A percentile compares a stretch with the other conserved stretches of the same genome.
phyloP scores from a whole-genome alignment of 1,284 basidiomycete species.

The Termitomyces sp. region DNA sequence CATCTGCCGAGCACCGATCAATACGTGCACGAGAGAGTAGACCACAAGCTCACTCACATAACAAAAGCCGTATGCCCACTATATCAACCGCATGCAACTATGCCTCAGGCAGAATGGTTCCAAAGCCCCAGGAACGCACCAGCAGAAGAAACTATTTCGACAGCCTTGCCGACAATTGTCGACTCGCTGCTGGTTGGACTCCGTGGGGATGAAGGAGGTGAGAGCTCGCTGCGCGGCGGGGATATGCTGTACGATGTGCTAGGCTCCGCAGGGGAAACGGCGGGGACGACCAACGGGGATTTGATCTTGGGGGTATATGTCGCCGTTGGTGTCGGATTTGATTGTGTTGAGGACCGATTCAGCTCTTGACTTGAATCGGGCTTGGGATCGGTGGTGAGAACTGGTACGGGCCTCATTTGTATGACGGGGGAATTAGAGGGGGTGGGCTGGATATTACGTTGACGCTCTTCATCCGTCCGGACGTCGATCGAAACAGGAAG shows the following conservation, averaged over 20 bases:
- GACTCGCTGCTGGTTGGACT: conserved; percentile 22
- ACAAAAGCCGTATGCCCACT: not conserved
- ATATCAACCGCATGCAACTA: not conserved
- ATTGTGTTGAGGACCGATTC: conserved; percentile 4
- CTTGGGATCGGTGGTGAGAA: conserved; percentile 1
- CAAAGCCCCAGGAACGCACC: conserved; percentile 60
- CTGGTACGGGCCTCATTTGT: conserved; percentile 22
- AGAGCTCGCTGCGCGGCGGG: conserved; percentile 15
- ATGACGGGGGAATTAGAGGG: conserved; percentile 47
- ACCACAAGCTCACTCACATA: conserved; percentile 1
- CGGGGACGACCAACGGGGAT: conserved; percentile 20
- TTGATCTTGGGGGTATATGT: conserved; percentile 17
- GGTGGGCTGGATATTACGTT: conserved; percentile 35
- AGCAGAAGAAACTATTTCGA: conserved; percentile 63
- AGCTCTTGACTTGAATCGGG: not conserved
- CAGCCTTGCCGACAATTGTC: conserved; percentile 62
- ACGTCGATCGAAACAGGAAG: conserved; percentile 8
- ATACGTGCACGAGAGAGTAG: not conserved
- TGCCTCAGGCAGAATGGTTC: conserved; percentile 20
- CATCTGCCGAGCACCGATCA: not conserved
- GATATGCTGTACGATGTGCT: conserved; percentile 25
- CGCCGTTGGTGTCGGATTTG: conserved; percentile 9
- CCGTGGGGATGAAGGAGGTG: conserved; percentile 9
- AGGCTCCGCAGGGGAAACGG: conserved; percentile 20
- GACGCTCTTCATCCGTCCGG: conserved; percentile 33